phyloP scores from a whole-genome alignment of 2,329 filamentous ascomycete genomes.

The Didymosphaeria variabile region DNA sequence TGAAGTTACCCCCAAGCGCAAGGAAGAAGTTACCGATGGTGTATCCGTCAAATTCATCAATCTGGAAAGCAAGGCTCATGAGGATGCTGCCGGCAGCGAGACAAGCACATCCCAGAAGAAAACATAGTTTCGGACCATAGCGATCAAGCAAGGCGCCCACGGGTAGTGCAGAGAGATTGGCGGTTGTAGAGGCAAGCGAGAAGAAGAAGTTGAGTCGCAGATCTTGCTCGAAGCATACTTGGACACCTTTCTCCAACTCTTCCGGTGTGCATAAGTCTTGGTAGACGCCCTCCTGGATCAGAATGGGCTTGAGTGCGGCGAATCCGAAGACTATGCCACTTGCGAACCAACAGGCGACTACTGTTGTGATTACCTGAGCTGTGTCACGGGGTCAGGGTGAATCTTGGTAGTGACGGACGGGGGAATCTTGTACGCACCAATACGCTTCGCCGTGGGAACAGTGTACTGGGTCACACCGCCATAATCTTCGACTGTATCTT shows the following conservation, averaged over 20 bases:
- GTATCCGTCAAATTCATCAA: slow-evolving; percentile 57
- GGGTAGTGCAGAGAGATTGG: slow-evolving; percentile 50
- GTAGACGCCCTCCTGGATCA: slow-evolving; percentile 51
- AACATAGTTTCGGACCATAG: slow-evolving; percentile 47
- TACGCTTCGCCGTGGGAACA: slow-evolving; percentile 50
- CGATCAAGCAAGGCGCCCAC: slow-evolving; percentile 50
- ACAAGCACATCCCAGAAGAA: slow-evolving; percentile 41
- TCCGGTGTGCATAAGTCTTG: slow-evolving; percentile 46
- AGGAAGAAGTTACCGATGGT: slow-evolving; percentile 78
- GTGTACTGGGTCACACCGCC: slow-evolving; percentile 60
- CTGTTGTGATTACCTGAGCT: slow-evolving; percentile 47
- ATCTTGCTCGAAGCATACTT: slow-evolving; percentile 52
- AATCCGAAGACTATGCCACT: slow-evolving; percentile 54
- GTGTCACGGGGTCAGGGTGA: slow-evolving; percentile 22
- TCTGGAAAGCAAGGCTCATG: slow-evolving; percentile 49
- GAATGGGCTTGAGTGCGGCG: slow-evolving; percentile 52
- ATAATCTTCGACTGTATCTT: slow-evolving; percentile 50
- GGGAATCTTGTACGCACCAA: slow-evolving; percentile 33
- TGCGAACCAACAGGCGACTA: slow-evolving; percentile 51
- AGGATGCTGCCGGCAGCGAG: slow-evolving; percentile 46
- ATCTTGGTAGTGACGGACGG: slow-evolving; percentile 15
- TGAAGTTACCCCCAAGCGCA: slow-evolving; percentile 80
- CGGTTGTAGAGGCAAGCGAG: slow-evolving; percentile 49
- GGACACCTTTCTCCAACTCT: slow-evolving; percentile 43
- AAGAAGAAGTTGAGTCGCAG: slow-evolving; percentile 51